Conservation (phyloP, 2,329 filamentous ascomycete genomes). For the Oidium heveae region DNA sequence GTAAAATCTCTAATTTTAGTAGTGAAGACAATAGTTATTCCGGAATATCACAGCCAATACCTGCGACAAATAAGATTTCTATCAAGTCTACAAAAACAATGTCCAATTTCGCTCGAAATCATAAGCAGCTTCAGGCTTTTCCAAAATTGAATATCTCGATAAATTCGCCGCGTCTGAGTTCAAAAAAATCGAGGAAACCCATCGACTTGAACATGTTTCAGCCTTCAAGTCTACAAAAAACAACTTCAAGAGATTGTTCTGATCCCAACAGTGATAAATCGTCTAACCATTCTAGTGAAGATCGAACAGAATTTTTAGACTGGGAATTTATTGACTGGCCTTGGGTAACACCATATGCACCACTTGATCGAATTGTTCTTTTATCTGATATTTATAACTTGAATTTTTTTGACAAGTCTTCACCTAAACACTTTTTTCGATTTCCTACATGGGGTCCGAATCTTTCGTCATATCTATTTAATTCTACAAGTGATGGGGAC, state of each 20-base stretch:
- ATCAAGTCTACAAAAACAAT: background rate
- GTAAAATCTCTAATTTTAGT: background rate
- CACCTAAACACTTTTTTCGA: background rate
- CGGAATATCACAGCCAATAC: background rate
- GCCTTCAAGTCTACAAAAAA: background rate
- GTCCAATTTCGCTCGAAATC: background rate
- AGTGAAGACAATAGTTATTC: background rate
- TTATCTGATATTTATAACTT: background rate
- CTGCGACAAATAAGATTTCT: background rate
- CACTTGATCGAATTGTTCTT: background rate
- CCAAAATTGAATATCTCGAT: background rate
- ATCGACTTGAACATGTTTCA: background rate
- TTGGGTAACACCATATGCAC: conserved; percentile 1
- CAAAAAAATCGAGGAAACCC: background rate
- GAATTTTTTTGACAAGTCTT: background rate
- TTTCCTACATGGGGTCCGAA: background rate
- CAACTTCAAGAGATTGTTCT: background rate
- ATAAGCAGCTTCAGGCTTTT: background rate
- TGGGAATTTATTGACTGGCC: conserved; percentile 2
- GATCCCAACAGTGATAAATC: background rate
- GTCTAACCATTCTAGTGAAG: background rate
- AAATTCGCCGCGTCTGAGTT: background rate
- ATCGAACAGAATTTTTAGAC: background rate
- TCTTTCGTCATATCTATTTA: background rate
- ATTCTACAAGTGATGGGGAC: background rate